Evolutionary conservation across 441 rosid genomes (phyloP), one percentile per base, ranked within the genome.

Genomic region (Pelargonium citronellum): DNA sequence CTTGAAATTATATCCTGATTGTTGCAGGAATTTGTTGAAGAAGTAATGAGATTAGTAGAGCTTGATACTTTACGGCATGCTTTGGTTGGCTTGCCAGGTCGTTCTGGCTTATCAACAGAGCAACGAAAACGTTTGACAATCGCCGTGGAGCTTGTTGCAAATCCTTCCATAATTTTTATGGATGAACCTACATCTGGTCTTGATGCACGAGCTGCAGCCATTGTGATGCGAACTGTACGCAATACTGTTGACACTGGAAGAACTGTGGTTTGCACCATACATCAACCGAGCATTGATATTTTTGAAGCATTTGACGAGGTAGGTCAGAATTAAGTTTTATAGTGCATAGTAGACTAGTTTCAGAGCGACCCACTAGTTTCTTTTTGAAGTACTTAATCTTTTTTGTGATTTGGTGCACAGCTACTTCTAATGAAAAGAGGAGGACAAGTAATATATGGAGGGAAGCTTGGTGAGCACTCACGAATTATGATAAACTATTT

Each of bases 131-230:
- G 96, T 57, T 74, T 94, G 69, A 94, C 99, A 24, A 94, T 94
- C 69, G 96, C 97, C 6, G 97, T 91, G 74, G 99, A 94, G 87
- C 91, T 94, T 71, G 97, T 91, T 34, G 99, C 97, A 49, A 94
- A 94, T 72, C 99, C 99, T 27, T 90, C 97, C 16, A 89, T 94
- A 67, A 87, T 94, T 65, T 94, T 91, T 77, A 94, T 94, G 97
- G 98, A 94, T 79, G 98, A 94, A 75, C 99, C 99, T 27, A 94
- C 97, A 24, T 94, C 99, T 70, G 97, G 99, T 66, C 93, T 94
- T 72, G 99, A 91, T 83, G 97, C 99, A 53, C 84, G 97, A 63
- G 99, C 97, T 67, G 99, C 99, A 15, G 95, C 99, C 66, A 90
- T 94, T 71, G 99, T 94, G 75, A 94, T 94, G 99, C 81, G 99